Base-by-base conservation (phyloP, 768 basidiomycete genomes). In the Gloeopeniophorella convolvens region DNA sequence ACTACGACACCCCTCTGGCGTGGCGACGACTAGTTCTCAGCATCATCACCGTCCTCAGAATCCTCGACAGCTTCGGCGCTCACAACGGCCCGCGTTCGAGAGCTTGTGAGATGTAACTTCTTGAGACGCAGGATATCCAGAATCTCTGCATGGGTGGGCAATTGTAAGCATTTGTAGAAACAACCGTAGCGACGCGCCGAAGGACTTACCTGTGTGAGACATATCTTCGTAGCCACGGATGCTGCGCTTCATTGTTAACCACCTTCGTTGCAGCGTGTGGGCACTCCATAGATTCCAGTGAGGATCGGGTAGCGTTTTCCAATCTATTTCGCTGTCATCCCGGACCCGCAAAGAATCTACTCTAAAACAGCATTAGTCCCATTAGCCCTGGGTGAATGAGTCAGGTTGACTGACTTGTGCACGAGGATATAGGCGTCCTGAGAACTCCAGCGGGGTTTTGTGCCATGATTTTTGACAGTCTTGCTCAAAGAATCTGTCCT, bases 261-360 rank as follows among this genome's bases (percentile, higher is more conserved):
- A 91, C 42, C 86, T 81, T 32, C 86, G 76, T 57, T 89, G 88
- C 30, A 91, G 69, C 12, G 76, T 72, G 60, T 91, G 89, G 0
- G 85, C 79, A 63, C 88, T 90, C 85, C 85, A 90, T 8, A 88
- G 62, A 59, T 90, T 88, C 88, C 88, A 90, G 50, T 82, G 72
- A 13, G 77, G 62, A 62, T 92, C 89, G 1, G 78, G 69, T 10
- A 91, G 70, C 15, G 74, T 73, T 61, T 87, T 88, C 89, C 89
- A 92, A 59, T 88, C 83, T 39, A 92, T 84, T 61, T 91, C 89
- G 24, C 79, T 83, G 59, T 92, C 89, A 59, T 90, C 82, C 36
- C 75, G 73, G 45, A 90, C 84, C 50, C 82, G 75, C 40, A 90
- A 64, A 0, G 85, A 80, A 60, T 83, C 84, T 42, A 92, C 72